Evolutionary conservation across 164 flowering plant species (phyloP), one percentile per base, ranked within the genome.

Genomic region (Hamamelis virginiana): DNA sequence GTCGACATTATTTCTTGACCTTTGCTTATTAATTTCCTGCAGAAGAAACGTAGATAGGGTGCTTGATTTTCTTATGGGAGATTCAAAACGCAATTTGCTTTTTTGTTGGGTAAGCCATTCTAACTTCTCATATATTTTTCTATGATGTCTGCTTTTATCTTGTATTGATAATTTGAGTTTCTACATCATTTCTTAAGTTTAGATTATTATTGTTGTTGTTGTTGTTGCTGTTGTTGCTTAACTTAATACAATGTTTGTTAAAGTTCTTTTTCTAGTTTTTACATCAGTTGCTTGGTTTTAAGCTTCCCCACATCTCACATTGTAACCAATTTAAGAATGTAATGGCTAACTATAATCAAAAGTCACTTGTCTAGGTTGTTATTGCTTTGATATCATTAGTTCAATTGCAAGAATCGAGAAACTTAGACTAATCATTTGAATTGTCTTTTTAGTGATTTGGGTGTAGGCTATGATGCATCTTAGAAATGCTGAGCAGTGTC

Each of bases 21-120:
- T 52, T 38, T 25, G 22, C n/a, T 71, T 41, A 44, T 27, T 56
- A 43, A 2, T 60, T 53, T 11, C 23, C 41, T 74, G 69, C 83
- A 87, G 91, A 79, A 75, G 52, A 33, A 86, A 86, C 67, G 71
- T 86, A 64, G 75, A 78, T 15, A 64, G 8, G 5, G 72, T 78
- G 50, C 46, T 85, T 51, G 64, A 76, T 46, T 83, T 76, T 78
- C 80, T 89, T 41, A 13, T 85, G 71, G 82, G 84, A 38, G 67
- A 79, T 43, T 25, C 50, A 5, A 74, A 50, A 64, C 15, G 25
- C 9, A 80, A 74, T 33, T 64, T 89, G 71, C 79, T 87, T 38
- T 85, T 89, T 68, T 77, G 82, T 69, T 87, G 89, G 91, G 93
- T 87, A 77, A 81, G 86, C 21, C 62, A 60, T 66, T 51, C 65